Evolutionary conservation across 352 stramenopile genomes (phyloP), one percentile per base, ranked within the genome.

Genomic region (Hyaloperonospora brassicae): DNA sequence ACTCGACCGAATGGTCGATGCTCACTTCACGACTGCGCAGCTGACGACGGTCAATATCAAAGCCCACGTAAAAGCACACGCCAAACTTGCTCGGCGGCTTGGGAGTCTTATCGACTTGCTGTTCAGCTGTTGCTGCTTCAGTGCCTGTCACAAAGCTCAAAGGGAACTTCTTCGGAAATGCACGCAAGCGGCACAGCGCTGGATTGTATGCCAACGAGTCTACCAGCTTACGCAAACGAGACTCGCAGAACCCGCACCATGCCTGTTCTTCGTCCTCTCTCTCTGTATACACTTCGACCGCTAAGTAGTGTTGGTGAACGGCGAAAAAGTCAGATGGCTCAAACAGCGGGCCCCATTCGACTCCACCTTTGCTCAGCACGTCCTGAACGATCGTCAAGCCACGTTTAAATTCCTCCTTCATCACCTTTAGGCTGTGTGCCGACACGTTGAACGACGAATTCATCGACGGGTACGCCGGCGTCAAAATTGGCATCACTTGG

Each of bases 361-460:
- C 72, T 14, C 73, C 76, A 30, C 84, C 84, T 51, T 89, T 89
- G 57, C 70, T 84, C 36, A 95, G 69, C 59, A 95, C 86, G 47
- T 88, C 77, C 53, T 93, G 84, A 12, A 95, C 84, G 57, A 92
- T 70, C 4, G 73, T 69, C 17, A 91, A 54, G 7, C 74, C 83
- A 35, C 82, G 75, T 62, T 89, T 86, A 48, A 97, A 85, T 70
- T 98, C 95, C 23, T 97, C 81, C 60, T 96, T 93, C 68, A 98
- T 97, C 24, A 97, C 81, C 23, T 89, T 71, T n/a, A 98, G 69
- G 59, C 95, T 97, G 56, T 97, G 89, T 34, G 82, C 76, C 50
- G 88, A 97, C 43, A 99, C 95, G 66, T 98, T 99, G 73, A 98
- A 98, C 14, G 95, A 97, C 23, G 95, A 98, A 73, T 99, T 99